These are phyloP conservation scores for Apiotrichum porosum DNA, from an alignment of 1,284 basidiomycete species.

Conservation along the genomic window DNA sequence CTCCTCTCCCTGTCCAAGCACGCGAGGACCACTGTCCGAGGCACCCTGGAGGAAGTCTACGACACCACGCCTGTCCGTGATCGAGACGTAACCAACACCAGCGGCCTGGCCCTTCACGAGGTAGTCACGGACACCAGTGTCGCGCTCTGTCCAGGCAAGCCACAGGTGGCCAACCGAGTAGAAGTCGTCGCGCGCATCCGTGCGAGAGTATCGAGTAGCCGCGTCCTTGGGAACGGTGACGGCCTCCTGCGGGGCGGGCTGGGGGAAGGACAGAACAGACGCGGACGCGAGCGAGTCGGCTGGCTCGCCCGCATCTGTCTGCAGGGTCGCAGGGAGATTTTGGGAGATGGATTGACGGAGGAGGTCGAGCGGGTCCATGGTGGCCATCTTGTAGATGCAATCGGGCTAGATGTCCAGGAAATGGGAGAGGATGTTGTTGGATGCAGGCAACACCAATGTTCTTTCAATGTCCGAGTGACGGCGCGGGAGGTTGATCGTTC, in stretches of 20 bases:
- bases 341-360: constrained; percentile 30
- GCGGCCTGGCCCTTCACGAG: constrained; percentile 73
- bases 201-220: constrained; percentile 61
- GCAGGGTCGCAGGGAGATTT: constrained; percentile 27
- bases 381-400: not conserved
- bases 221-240: constrained; percentile 62
- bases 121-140: constrained; percentile 72
- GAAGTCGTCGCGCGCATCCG: constrained; percentile 60
- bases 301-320: constrained; percentile 51
- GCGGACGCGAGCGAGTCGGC: constrained; percentile 56
- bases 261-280: constrained; percentile 61
- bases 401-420: too few relatives aligned
- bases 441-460: too few relatives aligned
- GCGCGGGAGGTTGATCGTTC: too few relatives aligned
- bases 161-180: constrained; percentile 75
- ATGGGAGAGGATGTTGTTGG: too few relatives aligned
- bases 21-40: constrained; percentile 53
- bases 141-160: constrained; percentile 69
- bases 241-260: constrained; percentile 29
- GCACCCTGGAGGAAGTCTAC: constrained; percentile 74
- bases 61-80: constrained; percentile 75
- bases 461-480: too few relatives aligned
- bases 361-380: constrained; percentile 37
- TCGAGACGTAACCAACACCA: constrained; percentile 70
- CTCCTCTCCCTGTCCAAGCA: constrained; percentile 57